Percentiles rank a stretch among this genome's conserved stretches.
These are phyloP conservation scores for Rubia balearica DNA, from an alignment of 305 asterid genomes.

Conservation along the genomic window DNA sequence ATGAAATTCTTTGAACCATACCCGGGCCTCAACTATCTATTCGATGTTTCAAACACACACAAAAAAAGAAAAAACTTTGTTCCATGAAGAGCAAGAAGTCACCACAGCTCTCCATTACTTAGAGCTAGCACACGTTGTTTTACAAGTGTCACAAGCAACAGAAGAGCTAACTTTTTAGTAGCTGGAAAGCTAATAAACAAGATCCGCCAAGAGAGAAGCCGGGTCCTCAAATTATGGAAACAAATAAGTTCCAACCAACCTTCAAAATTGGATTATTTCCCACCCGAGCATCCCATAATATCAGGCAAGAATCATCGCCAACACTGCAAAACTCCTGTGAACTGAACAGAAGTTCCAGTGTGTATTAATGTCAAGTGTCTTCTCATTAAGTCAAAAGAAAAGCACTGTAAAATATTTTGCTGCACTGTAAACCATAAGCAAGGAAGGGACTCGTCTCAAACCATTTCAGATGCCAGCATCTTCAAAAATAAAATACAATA, in stretches of 20 bases:
- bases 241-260: conserved; percentile 34
- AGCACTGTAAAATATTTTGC: background rate
- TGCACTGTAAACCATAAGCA: no score
- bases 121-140: background rate
- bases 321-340: conserved; percentile 97
- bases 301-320: conserved; percentile 97
- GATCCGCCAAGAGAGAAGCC: background rate
- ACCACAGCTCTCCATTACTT: background rate
- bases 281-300: conserved; percentile 88
- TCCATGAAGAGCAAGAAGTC: background rate
- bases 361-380: conserved; percentile 12
- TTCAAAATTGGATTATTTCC: conserved; percentile 65
- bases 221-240: background rate
- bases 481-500: background rate
- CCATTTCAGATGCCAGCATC: background rate
- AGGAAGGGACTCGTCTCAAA: background rate
- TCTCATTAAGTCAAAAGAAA: conserved; percentile 9
- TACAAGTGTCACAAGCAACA: background rate
- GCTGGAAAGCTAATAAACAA: background rate
- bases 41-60: background rate
- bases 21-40: background rate
- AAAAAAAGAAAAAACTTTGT: background rate
- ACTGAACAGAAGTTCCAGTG: conserved; percentile 35
- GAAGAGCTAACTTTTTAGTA: background rate
- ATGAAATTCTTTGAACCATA: background rate